Conservation (phyloP, 257 asterid species). For the Nicotiana otophora region DNA sequence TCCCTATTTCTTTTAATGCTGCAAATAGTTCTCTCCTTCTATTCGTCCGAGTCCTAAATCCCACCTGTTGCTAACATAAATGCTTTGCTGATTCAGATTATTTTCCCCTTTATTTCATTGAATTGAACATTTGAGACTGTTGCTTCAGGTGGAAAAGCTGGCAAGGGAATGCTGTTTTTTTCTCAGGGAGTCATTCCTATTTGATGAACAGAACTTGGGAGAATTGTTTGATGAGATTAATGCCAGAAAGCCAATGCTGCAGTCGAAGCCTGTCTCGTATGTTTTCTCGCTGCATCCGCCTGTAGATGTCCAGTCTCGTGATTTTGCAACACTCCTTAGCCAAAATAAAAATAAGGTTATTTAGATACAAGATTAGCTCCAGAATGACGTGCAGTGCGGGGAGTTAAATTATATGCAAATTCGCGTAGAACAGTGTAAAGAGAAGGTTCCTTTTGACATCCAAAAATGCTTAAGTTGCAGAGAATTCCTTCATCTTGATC, state of each 20-base stretch:
- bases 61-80: not conserved
- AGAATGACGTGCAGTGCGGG: not conserved
- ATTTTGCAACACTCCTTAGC: conserved; percentile 20
- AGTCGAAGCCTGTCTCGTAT: conserved; percentile 61
- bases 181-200: conserved; percentile 60
- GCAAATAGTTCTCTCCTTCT: not conserved
- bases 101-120: not conserved
- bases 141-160: conserved; percentile 69
- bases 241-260: conserved; percentile 34
- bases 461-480: not conserved
- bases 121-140: conserved; percentile 5
- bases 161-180: conserved; percentile 74
- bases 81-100: not conserved
- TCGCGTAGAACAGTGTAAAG: not conserved
- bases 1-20: not conserved
- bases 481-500: not conserved
- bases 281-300: conserved; percentile 59
- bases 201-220: conserved; percentile 67
- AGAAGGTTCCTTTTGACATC: not conserved
- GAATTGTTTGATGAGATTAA: conserved; percentile 38
- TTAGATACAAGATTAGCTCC: not conserved
- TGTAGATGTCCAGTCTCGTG: conserved; percentile 23
- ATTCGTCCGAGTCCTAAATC: not conserved
- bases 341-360: conserved; percentile 1
- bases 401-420: not conserved